Conservation (phyloP, 1,284 basidiomycete genomes). For the Ganoderma lingzhi region DNA sequence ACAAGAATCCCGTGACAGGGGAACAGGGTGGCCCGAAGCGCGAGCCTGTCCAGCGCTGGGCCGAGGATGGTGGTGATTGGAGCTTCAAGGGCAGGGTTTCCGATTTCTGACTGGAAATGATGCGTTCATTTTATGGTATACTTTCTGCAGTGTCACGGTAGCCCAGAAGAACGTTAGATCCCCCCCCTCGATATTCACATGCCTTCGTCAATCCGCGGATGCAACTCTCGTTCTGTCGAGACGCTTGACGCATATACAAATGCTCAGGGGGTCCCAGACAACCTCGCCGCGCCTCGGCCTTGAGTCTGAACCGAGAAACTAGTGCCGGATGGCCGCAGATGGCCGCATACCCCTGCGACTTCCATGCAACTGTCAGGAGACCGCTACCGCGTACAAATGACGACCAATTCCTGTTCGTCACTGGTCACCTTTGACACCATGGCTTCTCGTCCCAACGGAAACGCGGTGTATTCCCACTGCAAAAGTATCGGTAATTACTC, state of each 20-base stretch:
- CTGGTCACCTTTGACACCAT: neutral
- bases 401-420: neutral
- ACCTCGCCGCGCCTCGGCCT: neutral
- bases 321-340: neutral
- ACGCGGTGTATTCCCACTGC: neutral
- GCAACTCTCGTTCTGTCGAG: neutral
- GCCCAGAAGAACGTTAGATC: neutral
- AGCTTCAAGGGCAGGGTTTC: constrained; percentile 85
- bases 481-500: neutral
- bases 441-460: neutral
- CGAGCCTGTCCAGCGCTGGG: constrained; percentile 74
- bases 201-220: neutral
- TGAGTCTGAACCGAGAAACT: neutral
- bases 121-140: neutral
- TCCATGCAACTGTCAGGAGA: neutral
- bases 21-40: constrained; percentile 80
- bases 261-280: neutral
- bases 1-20: constrained; percentile 77
- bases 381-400: neutral
- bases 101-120: constrained; percentile 61
- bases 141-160: neutral
- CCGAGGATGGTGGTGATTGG: constrained; percentile 74
- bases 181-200: neutral
- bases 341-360: neutral
- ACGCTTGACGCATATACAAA: neutral